Evolutionary conservation across 148 eudicot genomes (phyloP), one percentile per base, ranked within the genome.

Genomic region (Nepenthes gracilis): DNA sequence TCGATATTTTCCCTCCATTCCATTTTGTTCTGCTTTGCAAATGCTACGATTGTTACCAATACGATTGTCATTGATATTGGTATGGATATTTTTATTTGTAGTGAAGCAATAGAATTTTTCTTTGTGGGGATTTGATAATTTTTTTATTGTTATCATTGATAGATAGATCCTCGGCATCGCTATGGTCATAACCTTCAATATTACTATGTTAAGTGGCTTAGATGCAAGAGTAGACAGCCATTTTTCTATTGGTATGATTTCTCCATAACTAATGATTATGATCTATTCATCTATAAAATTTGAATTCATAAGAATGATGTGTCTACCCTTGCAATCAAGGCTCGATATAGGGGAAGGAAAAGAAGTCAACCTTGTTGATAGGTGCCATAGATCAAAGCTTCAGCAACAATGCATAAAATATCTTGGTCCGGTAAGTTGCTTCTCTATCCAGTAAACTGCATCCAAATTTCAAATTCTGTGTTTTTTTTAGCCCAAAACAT

Each of bases 101-200:
- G 23, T 23, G 23, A 23, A 23, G 23, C 23, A 23, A 23, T 23
- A 23, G 23, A 32, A 53, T 36, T 38, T 59, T 36, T 12, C 14
- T 51, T 23, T 4, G 45, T 4, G 8, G 23, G 2, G 13, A 52
- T 43, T 0, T 40, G 13, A 15, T 12, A 40, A 54, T 70, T 38
- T 23, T 55, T 33, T n/a, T 23, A 2, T 33, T 35, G 32, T 47
- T 60, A 52, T 70, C 37, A 55, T 52, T 52, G 67, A 65, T 76
- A 90, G 97, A 84, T 90, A 77, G 97, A 90, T 73, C 95, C 94
- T 52, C 80, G 97, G 13, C 97, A 90, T 72, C 85, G 97, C 43
- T 89, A 89, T 72, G 97, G 97, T 50, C 97, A 89, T 55, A 89
- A 89, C 73, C 78, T 90, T 55, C 97, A 90, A 23, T 86, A 80